Evolutionary conservation across 2,329 filamentous ascomycete species (phyloP).

Genomic region (Aspergillus carbonarius): DNA sequence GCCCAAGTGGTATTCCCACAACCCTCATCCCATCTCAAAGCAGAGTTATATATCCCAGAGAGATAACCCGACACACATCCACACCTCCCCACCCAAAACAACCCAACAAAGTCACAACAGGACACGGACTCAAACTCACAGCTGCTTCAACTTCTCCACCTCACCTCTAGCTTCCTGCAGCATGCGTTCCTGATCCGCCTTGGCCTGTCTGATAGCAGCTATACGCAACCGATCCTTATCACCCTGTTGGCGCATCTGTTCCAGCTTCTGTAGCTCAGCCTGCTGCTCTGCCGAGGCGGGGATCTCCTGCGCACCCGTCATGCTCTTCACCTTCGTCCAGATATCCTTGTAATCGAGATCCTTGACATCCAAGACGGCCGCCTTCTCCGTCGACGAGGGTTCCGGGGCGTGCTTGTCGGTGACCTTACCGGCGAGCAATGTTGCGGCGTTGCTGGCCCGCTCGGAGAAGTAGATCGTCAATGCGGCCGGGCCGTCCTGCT

Average conservation of each 20-base stretch:
- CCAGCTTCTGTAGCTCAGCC: constrained; percentile 36
- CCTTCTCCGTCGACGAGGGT: constrained; percentile 31
- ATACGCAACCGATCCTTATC: constrained; percentile 42
- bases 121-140: constrained; percentile 21
- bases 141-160: constrained; percentile 41
- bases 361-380: constrained; percentile 40
- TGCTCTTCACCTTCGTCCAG: constrained; percentile 42
- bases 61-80: background rate
- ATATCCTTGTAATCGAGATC: constrained; percentile 42
- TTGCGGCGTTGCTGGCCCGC: constrained; percentile 28
- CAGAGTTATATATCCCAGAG: constrained; percentile 2
- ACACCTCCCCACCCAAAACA: constrained; percentile 1
- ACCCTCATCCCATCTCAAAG: constrained; percentile 6
- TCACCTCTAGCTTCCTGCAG: constrained; percentile 46
- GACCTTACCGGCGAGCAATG: constrained; percentile 24
- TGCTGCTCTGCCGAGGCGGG: constrained; percentile 35
- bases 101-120: background rate
- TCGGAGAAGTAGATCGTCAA: constrained; percentile 46
- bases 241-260: constrained; percentile 35
- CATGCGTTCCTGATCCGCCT: constrained; percentile 47
- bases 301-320: constrained; percentile 43
- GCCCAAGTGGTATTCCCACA: constrained; percentile 15
- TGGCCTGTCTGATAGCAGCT: constrained; percentile 40
- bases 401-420: constrained; percentile 37
- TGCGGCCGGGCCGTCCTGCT: constrained; percentile 47